phyloP scores from a whole-genome alignment of 495 filamentous ascomycete genomes.

The Chaetomidium leptoderma region DNA sequence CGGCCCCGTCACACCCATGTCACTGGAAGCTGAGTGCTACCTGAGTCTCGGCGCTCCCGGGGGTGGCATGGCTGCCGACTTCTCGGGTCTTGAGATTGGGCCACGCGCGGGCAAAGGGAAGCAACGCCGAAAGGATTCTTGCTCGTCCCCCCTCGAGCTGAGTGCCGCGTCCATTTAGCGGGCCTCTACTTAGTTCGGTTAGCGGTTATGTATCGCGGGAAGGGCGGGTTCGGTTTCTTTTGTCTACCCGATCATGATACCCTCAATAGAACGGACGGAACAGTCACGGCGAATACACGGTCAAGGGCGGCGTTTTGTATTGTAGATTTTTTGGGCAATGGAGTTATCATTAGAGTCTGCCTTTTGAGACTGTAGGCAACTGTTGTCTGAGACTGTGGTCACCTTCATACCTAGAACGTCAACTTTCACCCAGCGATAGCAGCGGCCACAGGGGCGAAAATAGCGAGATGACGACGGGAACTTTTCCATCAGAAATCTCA shows the following conservation, averaged over 20 bases:
- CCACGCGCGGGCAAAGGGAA: neutral
- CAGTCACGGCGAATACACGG: neutral
- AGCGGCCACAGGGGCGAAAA: too few relatives aligned
- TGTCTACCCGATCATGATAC: conserved; percentile 8
- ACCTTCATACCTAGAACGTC: too few relatives aligned
- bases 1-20: conserved; percentile 73
- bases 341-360: neutral
- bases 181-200: neutral
- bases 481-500: too few relatives aligned
- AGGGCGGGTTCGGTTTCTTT: neutral
- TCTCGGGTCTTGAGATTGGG: neutral
- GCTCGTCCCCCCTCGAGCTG: neutral
- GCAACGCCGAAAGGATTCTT: neutral
- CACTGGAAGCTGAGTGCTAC: conserved; percentile 57
- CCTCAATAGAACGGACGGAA: neutral
- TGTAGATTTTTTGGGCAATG: neutral
- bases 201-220: neutral
- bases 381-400: neutral
- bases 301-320: neutral
- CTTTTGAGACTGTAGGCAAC: neutral
- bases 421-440: too few relatives aligned
- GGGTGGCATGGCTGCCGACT: neutral
- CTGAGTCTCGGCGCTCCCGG: conserved; percentile 40
- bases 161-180: neutral
- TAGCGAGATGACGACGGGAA: too few relatives aligned